Evolutionary conservation across 768 basidiomycete species (phyloP).

Genomic region (Boletus subparvulus): DNA sequence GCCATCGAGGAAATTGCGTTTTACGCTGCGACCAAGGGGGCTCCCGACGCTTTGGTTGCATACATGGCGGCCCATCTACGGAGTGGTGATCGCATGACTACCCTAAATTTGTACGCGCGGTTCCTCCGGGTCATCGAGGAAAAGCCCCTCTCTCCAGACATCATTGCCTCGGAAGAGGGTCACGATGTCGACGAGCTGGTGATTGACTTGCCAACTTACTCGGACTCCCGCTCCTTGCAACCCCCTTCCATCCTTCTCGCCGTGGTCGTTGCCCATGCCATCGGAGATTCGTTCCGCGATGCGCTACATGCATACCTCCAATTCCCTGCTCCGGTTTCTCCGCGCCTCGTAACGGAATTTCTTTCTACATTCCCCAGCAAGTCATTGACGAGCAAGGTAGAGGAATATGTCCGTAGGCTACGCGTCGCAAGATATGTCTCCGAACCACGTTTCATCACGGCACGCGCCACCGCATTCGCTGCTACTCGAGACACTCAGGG

Average conservation of each 20-base stretch:
- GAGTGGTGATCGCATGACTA: conserved; percentile 39
- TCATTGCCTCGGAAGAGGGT: conserved; percentile 12
- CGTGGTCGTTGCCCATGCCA: conserved; percentile 60
- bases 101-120: conserved; percentile 45
- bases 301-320: conserved; percentile 48
- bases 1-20: conserved; percentile 50
- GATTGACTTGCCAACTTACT: conserved; percentile 21
- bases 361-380: conserved; percentile 39
- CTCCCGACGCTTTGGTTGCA: conserved; percentile 47
- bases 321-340: conserved; percentile 38
- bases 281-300: conserved; percentile 53
- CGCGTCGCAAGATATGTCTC: conserved; percentile 51
- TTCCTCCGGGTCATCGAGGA: conserved; percentile 31
- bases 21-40: conserved; percentile 43
- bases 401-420: conserved; percentile 48
- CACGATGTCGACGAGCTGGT: conserved; percentile 27
- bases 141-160: conserved; percentile 18
- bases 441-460: conserved; percentile 48
- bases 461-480: conserved; percentile 49
- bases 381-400: conserved; percentile 41
- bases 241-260: conserved; percentile 47
- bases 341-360: conserved; percentile 38
- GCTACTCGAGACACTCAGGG: conserved; percentile 27
- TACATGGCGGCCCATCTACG: conserved; percentile 49
- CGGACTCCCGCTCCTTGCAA: conserved; percentile 9